Base-by-base conservation (phyloP, 805 yeast species). In the Teunomyces funiuensis region DNA sequence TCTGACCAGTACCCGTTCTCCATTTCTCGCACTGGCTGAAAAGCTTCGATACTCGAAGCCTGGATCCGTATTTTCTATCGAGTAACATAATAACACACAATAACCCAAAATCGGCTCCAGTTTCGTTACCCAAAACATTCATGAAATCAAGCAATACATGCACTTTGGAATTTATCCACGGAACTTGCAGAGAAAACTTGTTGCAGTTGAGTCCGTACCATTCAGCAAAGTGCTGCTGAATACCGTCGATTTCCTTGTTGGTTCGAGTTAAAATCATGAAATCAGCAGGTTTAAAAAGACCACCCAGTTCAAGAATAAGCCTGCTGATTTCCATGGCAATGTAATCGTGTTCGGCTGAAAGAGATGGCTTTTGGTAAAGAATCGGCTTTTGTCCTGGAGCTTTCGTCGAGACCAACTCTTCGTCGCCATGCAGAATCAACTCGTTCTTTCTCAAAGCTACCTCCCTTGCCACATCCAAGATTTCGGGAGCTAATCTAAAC, bases 401-500 rank as follows among this genome's bases (percentile, higher is more conserved):
- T 36, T 50, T 53, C 10, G 47, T 37, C 23, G 63, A 51, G 14
- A 31, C 38, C 2, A 39, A 9, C 18, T 33, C 28, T 14, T 8
- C 15, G 10, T 38, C 28, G 7, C 6, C 11, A 55, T 18, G 10
- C 19, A 33, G 11, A 26, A 17, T 8, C 31, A 40, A 23, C 5
- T 37, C 44, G 29, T 39, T 43, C 3, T 46, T 30, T 11, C 44
- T 33, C 14, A 56, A 38, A 8, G 51, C 51, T 3, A 53, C 47
- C 7, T 49, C 56, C 5, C 66, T 57, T 0, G 85, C 72, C 1
- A 74, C 65, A 2, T 65, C 48, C 14, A 80, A 55, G 3, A 83
- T 72, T 40, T 79, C 80, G 0, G 84, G 82, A 0, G 85, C 71
- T 17, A 80, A 74, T 48, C 91, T 63, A 51, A 84, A 85, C 15